These are phyloP conservation scores for Cyberlindnera galapagoensis DNA, from an alignment of 805 yeast species.

Conservation along the genomic window DNA sequence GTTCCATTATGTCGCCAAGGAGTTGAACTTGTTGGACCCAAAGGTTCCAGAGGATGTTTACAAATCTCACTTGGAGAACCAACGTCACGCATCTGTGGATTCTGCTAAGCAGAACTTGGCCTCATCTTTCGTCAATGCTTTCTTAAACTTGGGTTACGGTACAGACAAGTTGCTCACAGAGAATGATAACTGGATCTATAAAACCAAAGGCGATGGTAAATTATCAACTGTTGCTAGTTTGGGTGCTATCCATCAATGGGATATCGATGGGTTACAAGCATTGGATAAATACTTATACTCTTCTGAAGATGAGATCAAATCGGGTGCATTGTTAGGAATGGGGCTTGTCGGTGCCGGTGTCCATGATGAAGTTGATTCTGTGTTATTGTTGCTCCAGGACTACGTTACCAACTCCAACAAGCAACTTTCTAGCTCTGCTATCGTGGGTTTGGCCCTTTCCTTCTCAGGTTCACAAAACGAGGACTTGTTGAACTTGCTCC, in stretches of 20 bases:
- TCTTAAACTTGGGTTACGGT: conserved; percentile 87
- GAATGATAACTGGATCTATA: conserved; percentile 84
- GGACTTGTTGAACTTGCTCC: conserved; percentile 67
- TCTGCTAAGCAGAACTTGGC: conserved; percentile 95
- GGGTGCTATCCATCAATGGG: conserved; percentile 91
- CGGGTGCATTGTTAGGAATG: conserved; percentile 94
- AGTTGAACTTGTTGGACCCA: conserved; percentile 82
- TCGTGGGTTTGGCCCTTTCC: conserved; percentile 88
- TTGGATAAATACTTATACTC: conserved; percentile 86
- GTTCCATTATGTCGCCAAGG: conserved; percentile 74
- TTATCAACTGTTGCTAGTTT: conserved; percentile 84
- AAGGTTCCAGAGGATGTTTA: conserved; percentile 93
- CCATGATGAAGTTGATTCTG: conserved; percentile 93
- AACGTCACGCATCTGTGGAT: conserved; percentile 55
- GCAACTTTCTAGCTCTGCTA: conserved; percentile 69
- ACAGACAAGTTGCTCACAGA: conserved; percentile 74
- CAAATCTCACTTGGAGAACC: conserved; percentile 80
- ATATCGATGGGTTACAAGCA: conserved; percentile 83
- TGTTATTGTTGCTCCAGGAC: conserved; percentile 79
- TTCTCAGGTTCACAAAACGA: conserved; percentile 92
- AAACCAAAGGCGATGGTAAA: conserved; percentile 90
- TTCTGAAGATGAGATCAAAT: conserved; percentile 79
- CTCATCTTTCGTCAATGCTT: conserved; percentile 87
- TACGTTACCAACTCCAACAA: conserved; percentile 61
- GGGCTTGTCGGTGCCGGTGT: conserved; percentile 90